phyloP scores from a whole-genome alignment of 2,329 filamentous ascomycete genomes.

The Penicillium sp. region DNA sequence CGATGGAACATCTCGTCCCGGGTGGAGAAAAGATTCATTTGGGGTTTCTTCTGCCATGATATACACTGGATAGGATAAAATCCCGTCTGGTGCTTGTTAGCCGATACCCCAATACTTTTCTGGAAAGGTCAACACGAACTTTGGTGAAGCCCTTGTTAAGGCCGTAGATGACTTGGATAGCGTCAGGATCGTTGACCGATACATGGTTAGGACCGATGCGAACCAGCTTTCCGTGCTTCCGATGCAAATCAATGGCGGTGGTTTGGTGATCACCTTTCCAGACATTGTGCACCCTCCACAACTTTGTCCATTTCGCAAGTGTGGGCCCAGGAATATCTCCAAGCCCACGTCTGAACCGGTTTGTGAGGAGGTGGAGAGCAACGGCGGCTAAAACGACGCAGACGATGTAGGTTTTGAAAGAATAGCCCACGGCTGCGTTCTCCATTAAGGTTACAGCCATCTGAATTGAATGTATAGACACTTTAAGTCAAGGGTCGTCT shows the following conservation, averaged over 20 bases:
- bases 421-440: not conserved
- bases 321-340: constrained; percentile 11
- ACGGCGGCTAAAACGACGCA: not conserved
- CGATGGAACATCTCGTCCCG: constrained; percentile 19
- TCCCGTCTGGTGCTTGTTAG: constrained; percentile 1
- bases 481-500: too few species aligned
- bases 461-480: too few species aligned
- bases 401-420: not conserved
- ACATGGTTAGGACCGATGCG: not conserved
- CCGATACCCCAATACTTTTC: not conserved
- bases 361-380: constrained; percentile 5
- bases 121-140: not conserved
- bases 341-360: constrained; percentile 10
- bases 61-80: constrained; percentile 23
- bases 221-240: constrained; percentile 28
- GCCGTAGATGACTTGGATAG: constrained; percentile 12
- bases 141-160: constrained; percentile 17
- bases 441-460: not conserved
- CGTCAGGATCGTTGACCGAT: constrained; percentile 7
- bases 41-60: constrained; percentile 20
- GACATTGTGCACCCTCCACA: constrained; percentile 19
- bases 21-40: constrained; percentile 23
- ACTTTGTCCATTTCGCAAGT: constrained; percentile 10
- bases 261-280: constrained; percentile 18
- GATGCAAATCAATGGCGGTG: constrained; percentile 25